These are phyloP conservation scores for Pythium folliculosum DNA, from an alignment of 352 stramenopile species.

Conservation along the genomic window DNA sequence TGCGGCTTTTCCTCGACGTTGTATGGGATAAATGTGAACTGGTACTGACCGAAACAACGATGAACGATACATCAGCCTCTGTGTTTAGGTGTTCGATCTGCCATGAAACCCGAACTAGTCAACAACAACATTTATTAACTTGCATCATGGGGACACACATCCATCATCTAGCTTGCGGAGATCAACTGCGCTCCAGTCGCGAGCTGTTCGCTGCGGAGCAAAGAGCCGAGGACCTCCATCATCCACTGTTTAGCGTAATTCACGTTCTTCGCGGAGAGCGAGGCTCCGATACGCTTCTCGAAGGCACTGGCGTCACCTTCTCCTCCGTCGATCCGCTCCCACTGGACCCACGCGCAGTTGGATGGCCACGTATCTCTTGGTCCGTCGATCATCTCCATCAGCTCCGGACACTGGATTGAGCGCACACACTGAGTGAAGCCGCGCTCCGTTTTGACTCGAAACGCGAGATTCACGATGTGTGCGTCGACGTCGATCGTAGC, in stretches of 20 bases:
- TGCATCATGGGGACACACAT: no score
- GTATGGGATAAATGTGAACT: no score
- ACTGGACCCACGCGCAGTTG: background rate
- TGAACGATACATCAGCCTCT: no score
- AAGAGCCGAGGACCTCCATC: background rate
- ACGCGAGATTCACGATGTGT: background rate
- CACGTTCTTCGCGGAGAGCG: background rate
- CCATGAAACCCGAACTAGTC: no score
- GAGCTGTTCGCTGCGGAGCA: background rate
- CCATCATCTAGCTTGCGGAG: no score
- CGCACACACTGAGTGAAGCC: conserved; percentile 1
- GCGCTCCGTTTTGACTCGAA: background rate
- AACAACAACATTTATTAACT: no score
- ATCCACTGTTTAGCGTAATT: background rate
- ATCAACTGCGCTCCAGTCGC: background rate
- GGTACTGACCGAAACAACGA: no score
- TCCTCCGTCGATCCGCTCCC: background rate
- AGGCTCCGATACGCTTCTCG: background rate
- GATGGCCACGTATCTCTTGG: background rate
- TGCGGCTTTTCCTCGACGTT: no score
- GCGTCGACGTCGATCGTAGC: background rate
- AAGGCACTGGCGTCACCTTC: background rate
- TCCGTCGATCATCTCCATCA: background rate
- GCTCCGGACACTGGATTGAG: background rate
- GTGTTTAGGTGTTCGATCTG: no score